These are phyloP conservation scores for Globisporangium paddicum DNA, from an alignment of 352 stramenopile species.

Conservation along the genomic window DNA sequence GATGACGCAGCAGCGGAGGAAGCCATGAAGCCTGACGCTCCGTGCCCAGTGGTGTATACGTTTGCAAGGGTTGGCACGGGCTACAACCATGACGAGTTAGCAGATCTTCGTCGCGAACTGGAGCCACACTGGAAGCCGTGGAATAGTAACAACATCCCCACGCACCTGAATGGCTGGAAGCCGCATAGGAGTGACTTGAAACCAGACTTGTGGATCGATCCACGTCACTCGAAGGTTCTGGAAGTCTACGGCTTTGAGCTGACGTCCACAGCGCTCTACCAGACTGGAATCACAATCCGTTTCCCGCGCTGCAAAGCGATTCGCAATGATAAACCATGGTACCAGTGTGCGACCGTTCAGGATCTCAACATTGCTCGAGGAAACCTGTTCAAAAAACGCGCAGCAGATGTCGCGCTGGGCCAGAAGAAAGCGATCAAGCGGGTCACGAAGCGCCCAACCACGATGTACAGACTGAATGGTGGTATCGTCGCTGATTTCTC, in stretches of 20 bases:
- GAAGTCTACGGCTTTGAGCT: slow-evolving; percentile 86
- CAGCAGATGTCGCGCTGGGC: slow-evolving; percentile 61
- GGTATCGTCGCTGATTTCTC: slow-evolving; percentile 58
- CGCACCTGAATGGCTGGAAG: slow-evolving; percentile 75
- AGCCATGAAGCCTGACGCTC: slow-evolving; percentile 39
- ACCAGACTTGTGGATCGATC: slow-evolving; percentile 82
- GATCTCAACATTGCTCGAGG: slow-evolving; percentile 65
- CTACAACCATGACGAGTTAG: slow-evolving; percentile 78
- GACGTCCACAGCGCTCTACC: slow-evolving; percentile 75
- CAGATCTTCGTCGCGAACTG: slow-evolving; percentile 64
- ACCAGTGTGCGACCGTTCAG: slow-evolving; percentile 74
- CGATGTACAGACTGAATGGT: slow-evolving; percentile 15
- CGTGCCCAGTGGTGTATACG: slow-evolving; percentile 64
- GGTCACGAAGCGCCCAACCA: slow-evolving; percentile 25
- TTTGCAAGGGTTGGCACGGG: slow-evolving; percentile 83
- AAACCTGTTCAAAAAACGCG: slow-evolving; percentile 64
- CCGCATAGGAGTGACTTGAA: slow-evolving; percentile 68
- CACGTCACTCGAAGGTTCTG: slow-evolving; percentile 74
- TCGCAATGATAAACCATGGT: slow-evolving; percentile 79
- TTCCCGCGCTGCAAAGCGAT: slow-evolving; percentile 82
- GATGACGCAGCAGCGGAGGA: slow-evolving; percentile 42
- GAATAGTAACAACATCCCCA: slow-evolving; percentile 61
- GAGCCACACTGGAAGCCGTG: slow-evolving; percentile 76
- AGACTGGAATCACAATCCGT: slow-evolving; percentile 74
- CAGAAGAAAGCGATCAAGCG: slow-evolving; percentile 57